Base-by-base conservation (phyloP, 768 basidiomycete species). In the Ephemerocybe angulata region DNA sequence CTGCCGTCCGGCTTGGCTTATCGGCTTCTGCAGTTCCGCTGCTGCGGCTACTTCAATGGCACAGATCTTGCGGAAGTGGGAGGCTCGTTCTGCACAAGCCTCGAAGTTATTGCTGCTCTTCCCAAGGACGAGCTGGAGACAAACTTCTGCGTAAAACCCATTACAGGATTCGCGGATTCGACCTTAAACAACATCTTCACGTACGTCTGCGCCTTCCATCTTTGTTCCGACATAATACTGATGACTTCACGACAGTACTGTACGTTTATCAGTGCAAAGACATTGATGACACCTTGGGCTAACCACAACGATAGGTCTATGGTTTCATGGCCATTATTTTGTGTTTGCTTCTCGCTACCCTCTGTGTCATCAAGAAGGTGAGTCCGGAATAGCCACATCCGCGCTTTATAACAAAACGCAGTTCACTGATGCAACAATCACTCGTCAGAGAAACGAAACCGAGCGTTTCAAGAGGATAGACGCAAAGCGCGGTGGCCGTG, bases 401-500 rank as follows among this genome's bases (percentile, higher is more conserved):
- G 17, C 15, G 29, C 52, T 50, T 49, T 47, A 44, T 44, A 37
- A 54, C 33, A 42, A 35, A 15, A 33, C 29, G 44, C 55, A 40
- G 17, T 31, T 50, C 50, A 49, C 73, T 92, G 90, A 81, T 91
- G 62, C 75, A 85, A 67, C 86, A 50, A 33, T n/a, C 7, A 19
- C n/a, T 35, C 21, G 17, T 8, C 29, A 50, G 48, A 30, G 48
- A 15, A 17, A 50, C 29, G 48, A 93, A 70, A 77, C 81, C 54
- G 87, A 88, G 62, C 85, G 93, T 31, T 95, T 96, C 79, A 85
- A 82, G 76, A 88, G 79, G 72, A 95, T 96, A 59, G 92, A 95
- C 61, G 82, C 83, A 53, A 96, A 95, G 73, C 86, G 90, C 59
- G 92, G 90, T 59, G 90, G 91, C 48, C 74, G 78, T 58, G 89